Base-by-base conservation (phyloP, 257 asterid genomes). In the Nicotiana tomentosiformis region DNA sequence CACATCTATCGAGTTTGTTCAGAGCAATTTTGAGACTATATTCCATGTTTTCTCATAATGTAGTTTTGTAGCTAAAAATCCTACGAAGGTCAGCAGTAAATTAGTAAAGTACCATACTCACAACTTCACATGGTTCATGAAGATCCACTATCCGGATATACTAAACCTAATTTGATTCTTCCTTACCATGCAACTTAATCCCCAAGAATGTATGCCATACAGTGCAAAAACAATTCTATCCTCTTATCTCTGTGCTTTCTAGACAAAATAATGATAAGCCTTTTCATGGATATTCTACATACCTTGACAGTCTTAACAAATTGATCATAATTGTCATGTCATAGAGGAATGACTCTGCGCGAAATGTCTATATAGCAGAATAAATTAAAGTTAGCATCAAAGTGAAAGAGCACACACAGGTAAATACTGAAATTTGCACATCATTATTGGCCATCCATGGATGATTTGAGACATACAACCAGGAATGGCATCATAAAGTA, bases 291-390 rank as follows among this genome's bases (percentile, higher is more conserved):
- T 6, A 29, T n/a, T 43, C 29, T 37, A 35, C 83, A 46, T 88
- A 94, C 98, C 98, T 94, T 93, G 3, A 97, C 97, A 88, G 93
- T 94, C 91, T 94, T 94, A 78, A 91, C 98, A 69, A 94, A 91
- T 83, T 94, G 98, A 91, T 94, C 97, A 83, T 93, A 88, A 85
- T 94, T 94, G 83, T 94, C 35, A 32, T 32, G 0, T 32, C 35
- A 32, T 32, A 32, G 35, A 32, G 35, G 35, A 32, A 32, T 3
- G 35, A 32, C 35, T 32, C 35, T 32, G 4, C 0, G 35, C 0
- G 4, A 5, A 32, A 32, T 32, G 35, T 32, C 35, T 32, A 32
- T 32, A 32, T 32, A 32, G 35, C 35, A 32, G 35, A 32, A 32
- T 32, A 32, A 32, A 32, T 32, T 32, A 32, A 32, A 32, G 35